Conservation (phyloP, 225 moss, liverwort and hornwort species). For the Marchantia paleacea region DNA sequence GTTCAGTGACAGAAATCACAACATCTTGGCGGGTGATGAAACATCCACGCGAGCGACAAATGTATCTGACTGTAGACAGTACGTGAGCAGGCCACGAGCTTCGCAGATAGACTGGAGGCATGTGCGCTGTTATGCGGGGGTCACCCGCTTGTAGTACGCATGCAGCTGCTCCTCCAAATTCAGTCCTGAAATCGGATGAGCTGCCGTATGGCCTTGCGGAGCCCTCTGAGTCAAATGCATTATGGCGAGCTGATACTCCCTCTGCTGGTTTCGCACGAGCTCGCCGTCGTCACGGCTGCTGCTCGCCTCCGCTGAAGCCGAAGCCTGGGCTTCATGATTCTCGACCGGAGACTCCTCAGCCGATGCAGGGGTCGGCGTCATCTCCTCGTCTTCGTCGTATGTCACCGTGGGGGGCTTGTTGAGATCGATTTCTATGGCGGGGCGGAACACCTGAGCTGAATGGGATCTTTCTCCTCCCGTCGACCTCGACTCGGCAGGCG, state of each 20-base stretch:
- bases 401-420: slow-evolving; percentile 64
- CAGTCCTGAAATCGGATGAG: too few relatives aligned
- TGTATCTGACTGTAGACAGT: background rate
- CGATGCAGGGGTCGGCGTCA: slow-evolving; percentile 28
- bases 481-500: slow-evolving; percentile 12
- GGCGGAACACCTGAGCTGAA: slow-evolving; percentile 29
- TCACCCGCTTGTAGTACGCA: too few relatives aligned
- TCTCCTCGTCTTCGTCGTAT: slow-evolving; percentile 38
- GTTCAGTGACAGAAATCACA: background rate
- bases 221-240: too few relatives aligned
- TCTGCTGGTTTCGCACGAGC: background rate
- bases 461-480: background rate
- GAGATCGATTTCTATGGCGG: slow-evolving; percentile 65
- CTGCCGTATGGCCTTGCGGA: too few relatives aligned
- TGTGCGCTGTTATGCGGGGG: too few relatives aligned
- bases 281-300: background rate
- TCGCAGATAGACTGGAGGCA: too few relatives aligned
- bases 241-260: background rate
- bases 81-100: background rate
- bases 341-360: slow-evolving; percentile 41
- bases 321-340: background rate
- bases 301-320: background rate
- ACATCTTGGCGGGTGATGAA: background rate
- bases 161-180: too few relatives aligned
- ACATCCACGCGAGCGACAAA: background rate